Evolutionary conservation across 73 alveolate species (phyloP).

Genomic region (Paraurostyla sp.): DNA sequence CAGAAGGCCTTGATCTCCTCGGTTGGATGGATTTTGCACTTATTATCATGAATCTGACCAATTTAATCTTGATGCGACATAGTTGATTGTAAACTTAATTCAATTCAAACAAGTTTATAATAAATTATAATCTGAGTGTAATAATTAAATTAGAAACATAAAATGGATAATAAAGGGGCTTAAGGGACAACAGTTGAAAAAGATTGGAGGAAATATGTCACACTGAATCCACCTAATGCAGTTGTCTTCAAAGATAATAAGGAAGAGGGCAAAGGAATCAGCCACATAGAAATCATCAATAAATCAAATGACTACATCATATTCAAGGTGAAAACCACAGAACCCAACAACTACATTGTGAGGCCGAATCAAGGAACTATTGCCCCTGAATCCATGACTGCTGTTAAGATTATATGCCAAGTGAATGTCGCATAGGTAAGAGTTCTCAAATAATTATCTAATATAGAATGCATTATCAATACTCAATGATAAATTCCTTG

Average conservation of each 20-base stretch:
- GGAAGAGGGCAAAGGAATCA: not conserved
- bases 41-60: constrained; percentile 44
- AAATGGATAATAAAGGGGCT: not conserved
- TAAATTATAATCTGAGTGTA: not conserved
- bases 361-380: constrained; percentile 69
- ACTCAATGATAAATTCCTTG: constrained; percentile 2
- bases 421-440: not conserved
- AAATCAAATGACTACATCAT: constrained; percentile 9
- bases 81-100: no score
- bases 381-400: constrained; percentile 23
- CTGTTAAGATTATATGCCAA: constrained; percentile 26
- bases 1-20: constrained; percentile 76
- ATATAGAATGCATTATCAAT: not conserved
- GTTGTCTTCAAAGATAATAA: constrained; percentile 11
- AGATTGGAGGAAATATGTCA: constrained; percentile 9
- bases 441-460: no score
- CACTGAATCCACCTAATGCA: constrained; percentile 25
- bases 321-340: constrained; percentile 72
- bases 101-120: no score
- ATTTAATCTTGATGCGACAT: constrained; percentile 32
- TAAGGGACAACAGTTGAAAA: not conserved
- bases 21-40: constrained; percentile 58
- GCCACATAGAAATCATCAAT: constrained; percentile 32
- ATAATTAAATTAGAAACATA: not conserved
- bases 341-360: constrained; percentile 65